Percentiles rank a stretch among this genome's conserved stretches.
Conservation (phyloP, 148 eudicot species). For the Diospyros lotus region DNA sequence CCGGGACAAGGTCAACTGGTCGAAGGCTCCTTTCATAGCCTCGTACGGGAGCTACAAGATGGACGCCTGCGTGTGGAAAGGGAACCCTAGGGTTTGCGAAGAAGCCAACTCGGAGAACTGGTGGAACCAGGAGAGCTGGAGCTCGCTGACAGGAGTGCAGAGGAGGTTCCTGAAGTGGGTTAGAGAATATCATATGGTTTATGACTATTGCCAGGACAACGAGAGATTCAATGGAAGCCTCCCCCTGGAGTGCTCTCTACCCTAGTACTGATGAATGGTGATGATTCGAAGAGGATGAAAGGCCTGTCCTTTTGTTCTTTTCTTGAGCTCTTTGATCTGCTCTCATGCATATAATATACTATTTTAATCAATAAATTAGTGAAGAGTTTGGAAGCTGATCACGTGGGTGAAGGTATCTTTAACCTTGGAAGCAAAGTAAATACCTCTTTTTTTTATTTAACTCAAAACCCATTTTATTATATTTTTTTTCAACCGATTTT, state of each 20-base stretch:
- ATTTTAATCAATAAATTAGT: not conserved
- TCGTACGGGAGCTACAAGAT: conserved; percentile 54
- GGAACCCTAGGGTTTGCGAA: conserved; percentile 44
- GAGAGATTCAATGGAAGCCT: conserved; percentile 53
- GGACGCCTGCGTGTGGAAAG: conserved; percentile 81
- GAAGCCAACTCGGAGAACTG: conserved; percentile 44
- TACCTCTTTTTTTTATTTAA: too few species aligned
- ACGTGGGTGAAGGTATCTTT: not conserved
- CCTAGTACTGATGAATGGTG: conserved; percentile 38
- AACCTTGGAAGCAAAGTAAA: not conserved
- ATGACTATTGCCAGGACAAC: conserved; percentile 81
- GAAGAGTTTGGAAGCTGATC: not conserved
- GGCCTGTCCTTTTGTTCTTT: not conserved
- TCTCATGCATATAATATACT: not conserved
- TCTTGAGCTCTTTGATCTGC: not conserved
- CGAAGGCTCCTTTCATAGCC: conserved; percentile 58
- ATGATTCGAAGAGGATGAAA: not conserved
- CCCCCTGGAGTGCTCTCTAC: conserved; percentile 71
- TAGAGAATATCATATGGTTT: conserved; percentile 53
- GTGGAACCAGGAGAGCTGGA: conserved; percentile 58
- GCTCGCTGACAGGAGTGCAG: conserved; percentile 45
- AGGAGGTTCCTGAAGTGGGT: conserved; percentile 74
- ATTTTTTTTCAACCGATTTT: too few species aligned
- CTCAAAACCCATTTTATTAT: too few species aligned
- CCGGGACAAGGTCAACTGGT: conserved; percentile 68